Conservation (phyloP, 352 stramenopile genomes). For the Aphanomyces stellatus region DNA sequence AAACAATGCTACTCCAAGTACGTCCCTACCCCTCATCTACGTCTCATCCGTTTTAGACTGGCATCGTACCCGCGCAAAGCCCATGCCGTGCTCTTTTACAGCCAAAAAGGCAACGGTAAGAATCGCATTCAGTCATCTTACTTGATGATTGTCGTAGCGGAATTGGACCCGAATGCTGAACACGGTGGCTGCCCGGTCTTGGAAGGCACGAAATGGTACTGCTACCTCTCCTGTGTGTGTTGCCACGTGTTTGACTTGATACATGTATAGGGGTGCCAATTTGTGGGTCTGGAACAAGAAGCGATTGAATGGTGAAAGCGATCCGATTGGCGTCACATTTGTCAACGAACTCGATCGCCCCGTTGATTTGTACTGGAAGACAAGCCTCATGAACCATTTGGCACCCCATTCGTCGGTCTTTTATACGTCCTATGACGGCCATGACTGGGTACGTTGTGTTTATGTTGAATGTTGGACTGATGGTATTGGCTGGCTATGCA, state of each 20-base stretch:
- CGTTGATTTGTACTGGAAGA: conserved; percentile 60
- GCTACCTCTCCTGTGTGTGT: conserved; percentile 62
- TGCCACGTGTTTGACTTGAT: conserved; percentile 44
- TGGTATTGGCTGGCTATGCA: not conserved
- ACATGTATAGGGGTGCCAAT: conserved; percentile 43
- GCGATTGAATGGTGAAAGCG: conserved; percentile 21
- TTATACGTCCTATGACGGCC: conserved; percentile 1
- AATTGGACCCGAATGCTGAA: conserved; percentile 33
- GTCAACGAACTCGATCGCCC: conserved; percentile 47
- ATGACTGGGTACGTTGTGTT: conserved; percentile 8
- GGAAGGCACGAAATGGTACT: conserved; percentile 55
- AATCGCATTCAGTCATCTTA: not conserved
- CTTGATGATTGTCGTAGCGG: not conserved
- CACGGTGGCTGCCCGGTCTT: conserved; percentile 80
- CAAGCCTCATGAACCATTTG: conserved; percentile 39
- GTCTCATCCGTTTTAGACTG: too few relatives aligned
- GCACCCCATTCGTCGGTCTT: not conserved
- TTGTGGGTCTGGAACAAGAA: conserved; percentile 80
- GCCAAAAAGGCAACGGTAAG: conserved; percentile 40
- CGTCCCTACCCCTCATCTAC: too few relatives aligned
- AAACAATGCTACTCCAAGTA: conserved; percentile 18
- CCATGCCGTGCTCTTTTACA: conserved; percentile 87
- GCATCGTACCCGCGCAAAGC: conserved; percentile 25
- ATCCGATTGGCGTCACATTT: conserved; percentile 50
- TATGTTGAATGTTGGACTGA: too few relatives aligned